These are phyloP conservation scores for Auxenochlorella pyrenoidosa DNA, from an alignment of 139 green algal genomes.

Conservation along the genomic window DNA sequence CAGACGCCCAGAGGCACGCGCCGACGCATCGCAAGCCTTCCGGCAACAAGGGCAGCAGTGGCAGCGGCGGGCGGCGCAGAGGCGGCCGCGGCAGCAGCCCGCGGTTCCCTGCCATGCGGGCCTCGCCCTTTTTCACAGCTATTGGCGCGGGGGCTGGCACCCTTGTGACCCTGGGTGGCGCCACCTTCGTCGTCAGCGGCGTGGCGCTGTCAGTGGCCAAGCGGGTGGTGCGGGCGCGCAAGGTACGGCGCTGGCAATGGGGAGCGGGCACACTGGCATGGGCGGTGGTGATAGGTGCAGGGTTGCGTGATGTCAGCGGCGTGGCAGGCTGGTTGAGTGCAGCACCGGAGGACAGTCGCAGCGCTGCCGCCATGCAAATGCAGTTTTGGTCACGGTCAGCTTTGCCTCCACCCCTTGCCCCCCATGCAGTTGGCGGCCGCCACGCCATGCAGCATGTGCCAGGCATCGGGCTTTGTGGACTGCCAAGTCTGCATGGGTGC, in stretches of 20 bases:
- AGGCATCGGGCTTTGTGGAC: conserved; percentile 9
- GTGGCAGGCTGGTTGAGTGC: too few species aligned
- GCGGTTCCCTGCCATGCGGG: neutral
- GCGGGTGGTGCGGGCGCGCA: neutral
- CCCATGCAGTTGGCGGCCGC: conserved; percentile 37
- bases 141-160: conserved; percentile 32
- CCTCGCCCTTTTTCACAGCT: conserved; percentile 32
- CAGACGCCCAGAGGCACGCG: too few species aligned
- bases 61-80: too few species aligned
- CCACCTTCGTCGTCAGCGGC: conserved; percentile 27
- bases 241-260: neutral
- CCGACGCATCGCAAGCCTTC: too few species aligned
- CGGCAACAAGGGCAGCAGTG: too few species aligned
- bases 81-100: too few species aligned
- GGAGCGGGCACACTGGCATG: neutral
- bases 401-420: neutral
- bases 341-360: neutral
- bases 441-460: conserved; percentile 29
- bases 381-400: too few species aligned
- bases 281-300: neutral
- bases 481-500: conserved; percentile 46
- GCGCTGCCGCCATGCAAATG: neutral
- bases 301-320: neutral
- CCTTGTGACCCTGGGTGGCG: conserved; percentile 27
- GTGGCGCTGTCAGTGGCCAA: conserved; percentile 27